These are phyloP conservation scores for Globisporangium viniferum DNA, from an alignment of 352 stramenopile species.

Conservation along the genomic window DNA sequence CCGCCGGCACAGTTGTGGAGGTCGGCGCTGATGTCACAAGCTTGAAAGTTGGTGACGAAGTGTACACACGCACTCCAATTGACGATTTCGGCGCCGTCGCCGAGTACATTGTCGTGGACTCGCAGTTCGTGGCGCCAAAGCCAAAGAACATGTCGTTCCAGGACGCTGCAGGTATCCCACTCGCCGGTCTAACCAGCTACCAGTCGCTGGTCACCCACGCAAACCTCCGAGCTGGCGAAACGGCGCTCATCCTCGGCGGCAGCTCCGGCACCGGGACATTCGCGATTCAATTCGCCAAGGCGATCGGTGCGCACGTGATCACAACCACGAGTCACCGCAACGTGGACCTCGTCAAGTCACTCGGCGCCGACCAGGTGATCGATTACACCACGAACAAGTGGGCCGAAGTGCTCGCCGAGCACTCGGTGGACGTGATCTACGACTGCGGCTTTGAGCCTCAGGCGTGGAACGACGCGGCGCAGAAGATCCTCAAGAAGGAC, in stretches of 20 bases:
- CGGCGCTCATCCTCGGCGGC: conserved; percentile 29
- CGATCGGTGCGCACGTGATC: conserved; percentile 15
- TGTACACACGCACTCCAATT: conserved; percentile 24
- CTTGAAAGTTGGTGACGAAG: conserved; percentile 54
- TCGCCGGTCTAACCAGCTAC: conserved; percentile 23
- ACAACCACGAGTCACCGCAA: conserved; percentile 21
- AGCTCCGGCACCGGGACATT: conserved; percentile 18
- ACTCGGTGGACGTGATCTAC: conserved; percentile 31
- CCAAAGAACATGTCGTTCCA: conserved; percentile 26
- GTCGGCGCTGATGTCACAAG: conserved; percentile 38
- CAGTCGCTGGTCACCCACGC: conserved; percentile 19
- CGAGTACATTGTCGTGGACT: conserved; percentile 16
- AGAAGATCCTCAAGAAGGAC: conserved; percentile 28
- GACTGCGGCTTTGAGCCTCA: conserved; percentile 29
- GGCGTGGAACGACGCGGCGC: conserved; percentile 26
- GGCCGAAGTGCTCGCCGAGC: conserved; percentile 22
- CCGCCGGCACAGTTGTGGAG: conserved; percentile 55
- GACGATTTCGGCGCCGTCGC: conserved; percentile 11
- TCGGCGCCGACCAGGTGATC: conserved; percentile 48
- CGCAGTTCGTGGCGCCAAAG: conserved; percentile 24
- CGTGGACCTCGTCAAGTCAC: conserved; percentile 37
- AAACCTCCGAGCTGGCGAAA: conserved; percentile 21
- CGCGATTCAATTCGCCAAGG: conserved; percentile 28
- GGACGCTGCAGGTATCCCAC: conserved; percentile 21
- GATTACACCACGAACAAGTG: conserved; percentile 52